phyloP scores from a whole-genome alignment of 2,329 filamentous ascomycete genomes.

The Pyricularia sp. region DNA sequence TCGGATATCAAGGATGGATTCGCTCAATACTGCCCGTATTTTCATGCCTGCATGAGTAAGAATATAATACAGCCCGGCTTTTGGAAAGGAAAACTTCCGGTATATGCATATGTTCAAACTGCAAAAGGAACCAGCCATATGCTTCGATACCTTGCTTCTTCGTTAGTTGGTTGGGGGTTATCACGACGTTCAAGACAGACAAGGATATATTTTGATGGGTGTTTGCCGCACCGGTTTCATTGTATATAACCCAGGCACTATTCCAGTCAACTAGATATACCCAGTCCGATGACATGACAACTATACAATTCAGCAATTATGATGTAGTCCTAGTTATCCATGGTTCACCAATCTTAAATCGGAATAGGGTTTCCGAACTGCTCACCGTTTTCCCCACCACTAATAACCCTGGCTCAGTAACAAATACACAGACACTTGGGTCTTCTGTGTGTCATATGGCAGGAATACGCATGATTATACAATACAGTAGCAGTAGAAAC shows the following conservation, averaged over 20 bases:
- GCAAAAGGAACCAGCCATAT: background rate
- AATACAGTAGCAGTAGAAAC: background rate
- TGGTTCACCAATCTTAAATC: background rate
- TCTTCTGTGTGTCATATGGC: background rate
- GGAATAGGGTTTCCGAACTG: background rate
- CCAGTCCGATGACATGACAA: too few relatives aligned
- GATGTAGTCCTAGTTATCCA: background rate
- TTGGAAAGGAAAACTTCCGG: background rate
- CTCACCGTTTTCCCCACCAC: background rate
- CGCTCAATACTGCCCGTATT: background rate
- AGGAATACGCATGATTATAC: background rate
- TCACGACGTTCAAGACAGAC: background rate
- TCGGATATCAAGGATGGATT: background rate
- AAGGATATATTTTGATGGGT: background rate
- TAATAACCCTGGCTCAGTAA: background rate
- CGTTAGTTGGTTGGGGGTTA: background rate
- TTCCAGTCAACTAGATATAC: too few relatives aligned
- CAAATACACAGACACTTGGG: background rate
- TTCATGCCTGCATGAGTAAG: background rate
- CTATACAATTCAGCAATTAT: too few relatives aligned
- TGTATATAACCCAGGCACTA: too few relatives aligned
- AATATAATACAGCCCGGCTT: background rate
- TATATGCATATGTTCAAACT: background rate
- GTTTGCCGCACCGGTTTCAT: too few relatives aligned
- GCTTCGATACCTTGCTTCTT: background rate